phyloP scores from a whole-genome alignment of 1,284 basidiomycete genomes.

The Taiwanofungus camphoratus region DNA sequence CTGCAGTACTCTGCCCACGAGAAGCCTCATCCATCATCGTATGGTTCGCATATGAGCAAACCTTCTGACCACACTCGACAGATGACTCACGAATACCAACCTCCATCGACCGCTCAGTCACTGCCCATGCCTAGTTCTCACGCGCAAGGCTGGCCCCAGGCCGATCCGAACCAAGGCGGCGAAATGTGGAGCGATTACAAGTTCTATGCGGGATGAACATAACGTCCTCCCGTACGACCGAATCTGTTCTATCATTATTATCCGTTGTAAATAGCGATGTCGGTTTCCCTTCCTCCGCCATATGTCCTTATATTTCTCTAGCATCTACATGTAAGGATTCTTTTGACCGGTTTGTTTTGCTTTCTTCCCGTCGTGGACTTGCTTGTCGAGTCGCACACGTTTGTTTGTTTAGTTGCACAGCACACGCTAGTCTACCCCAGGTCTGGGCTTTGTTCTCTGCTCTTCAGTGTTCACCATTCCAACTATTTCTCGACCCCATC shows the following conservation, averaged over 20 bases:
- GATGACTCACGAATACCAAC: constrained; percentile 14
- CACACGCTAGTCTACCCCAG: no score
- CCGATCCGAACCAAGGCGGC: not conserved
- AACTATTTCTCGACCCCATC: no score
- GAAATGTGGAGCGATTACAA: constrained; percentile 5
- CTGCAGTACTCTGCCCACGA: constrained; percentile 5
- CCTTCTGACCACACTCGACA: constrained; percentile 2
- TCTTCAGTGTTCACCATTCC: no score
- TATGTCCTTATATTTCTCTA: not conserved
- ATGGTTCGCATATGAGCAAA: constrained; percentile 3
- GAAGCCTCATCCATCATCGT: constrained; percentile 5
- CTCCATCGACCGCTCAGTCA: constrained; percentile 2
- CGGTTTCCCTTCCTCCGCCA: not conserved
- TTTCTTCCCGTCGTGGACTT: no score
- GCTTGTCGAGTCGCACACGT: no score
- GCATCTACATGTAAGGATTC: no score
- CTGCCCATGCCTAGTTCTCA: not conserved
- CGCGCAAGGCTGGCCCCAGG: not conserved
- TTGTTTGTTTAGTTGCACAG: no score
- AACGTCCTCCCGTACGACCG: not conserved
- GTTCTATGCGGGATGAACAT: not conserved
- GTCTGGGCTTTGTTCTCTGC: no score
- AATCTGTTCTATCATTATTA: constrained; percentile 3
- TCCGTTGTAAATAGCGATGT: not conserved
- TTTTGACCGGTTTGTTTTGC: no score